Conservation (phyloP, 805 yeast species). For the Saccharomycopsis sp. region DNA sequence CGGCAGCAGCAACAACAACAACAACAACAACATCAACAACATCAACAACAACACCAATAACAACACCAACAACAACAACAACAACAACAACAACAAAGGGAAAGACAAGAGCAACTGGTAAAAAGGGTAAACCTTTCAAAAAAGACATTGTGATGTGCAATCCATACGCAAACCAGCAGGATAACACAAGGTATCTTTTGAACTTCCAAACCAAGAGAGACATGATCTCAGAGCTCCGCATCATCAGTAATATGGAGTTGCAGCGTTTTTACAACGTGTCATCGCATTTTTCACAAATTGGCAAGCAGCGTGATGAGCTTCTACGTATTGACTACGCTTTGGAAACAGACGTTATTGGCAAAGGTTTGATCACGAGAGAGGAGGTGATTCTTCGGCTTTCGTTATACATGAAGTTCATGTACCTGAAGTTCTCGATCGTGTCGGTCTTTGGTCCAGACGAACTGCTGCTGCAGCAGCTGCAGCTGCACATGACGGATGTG, state of each 20-base stretch:
- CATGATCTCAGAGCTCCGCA: constrained; percentile 4
- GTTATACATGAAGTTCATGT: constrained; percentile 40
- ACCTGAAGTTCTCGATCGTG: constrained; percentile 48
- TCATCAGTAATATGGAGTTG: background rate
- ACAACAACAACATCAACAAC: background rate
- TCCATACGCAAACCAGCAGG: background rate
- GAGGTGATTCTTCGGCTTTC: constrained; percentile 52
- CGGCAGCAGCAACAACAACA: background rate
- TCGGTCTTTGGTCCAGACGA: constrained; percentile 24
- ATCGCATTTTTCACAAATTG: constrained; percentile 9
- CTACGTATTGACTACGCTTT: constrained; percentile 15
- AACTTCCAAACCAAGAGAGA: constrained; percentile 8
- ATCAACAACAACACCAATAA: background rate
- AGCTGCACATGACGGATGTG: no score
- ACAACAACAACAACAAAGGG: background rate
- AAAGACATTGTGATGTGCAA: no score
- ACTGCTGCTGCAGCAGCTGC: background rate
- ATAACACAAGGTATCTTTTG: constrained; percentile 1
- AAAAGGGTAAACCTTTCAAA: no score
- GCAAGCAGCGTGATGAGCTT: constrained; percentile 8
- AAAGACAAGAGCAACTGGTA: no score
- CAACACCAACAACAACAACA: background rate
- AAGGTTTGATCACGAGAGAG: constrained; percentile 46
- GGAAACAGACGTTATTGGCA: constrained; percentile 41
- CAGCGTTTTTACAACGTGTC: constrained; percentile 8